Base-by-base conservation (phyloP, 306 rosid species). In the Pyrus pyrifolia region DNA sequence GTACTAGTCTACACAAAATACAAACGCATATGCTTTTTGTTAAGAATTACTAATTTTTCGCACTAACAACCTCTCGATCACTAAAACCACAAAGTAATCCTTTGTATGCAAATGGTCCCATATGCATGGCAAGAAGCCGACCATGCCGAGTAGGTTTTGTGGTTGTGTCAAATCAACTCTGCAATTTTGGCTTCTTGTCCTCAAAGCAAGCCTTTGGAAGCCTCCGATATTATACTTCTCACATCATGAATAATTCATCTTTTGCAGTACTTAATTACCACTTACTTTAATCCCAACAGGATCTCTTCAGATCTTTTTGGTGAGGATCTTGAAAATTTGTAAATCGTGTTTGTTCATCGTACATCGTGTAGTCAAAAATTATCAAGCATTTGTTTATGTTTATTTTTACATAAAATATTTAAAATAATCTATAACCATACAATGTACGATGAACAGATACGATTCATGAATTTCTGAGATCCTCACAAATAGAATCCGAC, bases 131-230 rank as follows among this genome's bases (percentile, higher is more conserved):
- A 79, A 74, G 33, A 76, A 78, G 65, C 72, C 76, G 83, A 89
- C 84, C 86, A 83, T 67, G 79, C 68, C 7, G 51, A 68, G 68
- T 42, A 77, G 55, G 55, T 67, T 35, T 68, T 68, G 87, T 86
- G 86, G 86, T 75, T 72, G 85, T 83, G 85, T 87, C 87, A 78
- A 81, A 81, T 71, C 68, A 78, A 67, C 66, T 66, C 82, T 82
- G 77, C 62, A 82, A 79, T 66, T 77, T 88, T 87, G 91, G 93
- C 90, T 82, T 89, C 87, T 85, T 87, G 85, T 87, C 83, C 44
- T 51, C 88, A 88, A 91, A 88, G 90, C 83, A 83, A 85, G 79
- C 81, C 84, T 85, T 85, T 87, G 83, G 87, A 85, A 85, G 70
- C 74, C 78, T 40, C 69, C 5, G 4, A 6, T 11, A 42, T 9